Evolutionary conservation across 1,284 basidiomycete genomes (phyloP).

Genomic region (Coniferiporia sulphurascens): DNA sequence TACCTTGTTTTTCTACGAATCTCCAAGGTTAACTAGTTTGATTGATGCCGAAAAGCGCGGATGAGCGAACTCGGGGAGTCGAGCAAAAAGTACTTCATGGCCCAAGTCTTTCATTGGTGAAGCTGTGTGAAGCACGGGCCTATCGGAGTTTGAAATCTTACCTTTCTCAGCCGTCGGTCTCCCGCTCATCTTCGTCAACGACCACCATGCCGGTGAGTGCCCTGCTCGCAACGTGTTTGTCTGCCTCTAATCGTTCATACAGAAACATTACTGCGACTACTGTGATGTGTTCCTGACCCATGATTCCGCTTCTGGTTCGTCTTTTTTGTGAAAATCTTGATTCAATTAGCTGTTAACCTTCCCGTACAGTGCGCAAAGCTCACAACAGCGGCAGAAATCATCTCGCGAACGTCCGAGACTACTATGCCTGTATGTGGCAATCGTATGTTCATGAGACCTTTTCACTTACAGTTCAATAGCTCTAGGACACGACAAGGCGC

Average conservation of each 20-base stretch:
- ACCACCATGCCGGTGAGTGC: conserved; percentile 19
- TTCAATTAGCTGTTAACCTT: conserved; percentile 23
- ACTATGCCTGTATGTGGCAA: conserved; percentile 80
- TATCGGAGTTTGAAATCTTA: not conserved
- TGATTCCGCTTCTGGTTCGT: conserved; percentile 79
- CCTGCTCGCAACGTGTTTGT: not conserved
- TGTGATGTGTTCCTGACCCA: conserved; percentile 90
- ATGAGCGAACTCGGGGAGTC: no score
- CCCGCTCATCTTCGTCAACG: conserved; percentile 4
- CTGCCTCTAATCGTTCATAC: not conserved
- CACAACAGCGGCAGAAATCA: conserved; percentile 98
- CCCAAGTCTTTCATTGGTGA: no score
- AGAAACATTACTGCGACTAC: conserved; percentile 92
- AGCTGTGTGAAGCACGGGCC: not conserved
- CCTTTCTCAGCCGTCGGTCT: not conserved
- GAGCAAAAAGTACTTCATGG: no score
- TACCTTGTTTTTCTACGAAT: no score
- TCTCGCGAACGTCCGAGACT: conserved; percentile 92
- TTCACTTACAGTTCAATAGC: conserved; percentile 41
- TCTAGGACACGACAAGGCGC: conserved; percentile 93
- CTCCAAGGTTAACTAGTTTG: no score
- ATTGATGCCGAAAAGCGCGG: no score
- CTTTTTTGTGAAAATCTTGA: conserved; percentile 3
- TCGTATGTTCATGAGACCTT: not conserved
- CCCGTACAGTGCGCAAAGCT: conserved; percentile 81